Evolutionary conservation across 495 filamentous ascomycete species (phyloP).

Genomic region (Antarctomyces pellizariae): DNA sequence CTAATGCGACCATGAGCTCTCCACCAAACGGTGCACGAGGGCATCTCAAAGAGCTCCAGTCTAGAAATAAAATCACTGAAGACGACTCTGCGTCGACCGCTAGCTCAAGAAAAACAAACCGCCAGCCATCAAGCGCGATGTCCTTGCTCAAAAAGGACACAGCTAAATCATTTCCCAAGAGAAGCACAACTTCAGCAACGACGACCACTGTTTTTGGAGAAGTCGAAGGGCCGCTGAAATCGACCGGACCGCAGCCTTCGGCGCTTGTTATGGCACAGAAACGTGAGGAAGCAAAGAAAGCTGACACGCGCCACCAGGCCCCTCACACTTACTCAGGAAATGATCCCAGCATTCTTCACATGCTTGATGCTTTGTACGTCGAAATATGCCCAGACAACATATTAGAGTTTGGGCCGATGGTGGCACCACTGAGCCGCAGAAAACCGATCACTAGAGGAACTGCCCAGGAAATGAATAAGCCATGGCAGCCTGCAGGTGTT

Average conservation of each 20-base stretch:
- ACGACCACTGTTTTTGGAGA: conserved; percentile 68
- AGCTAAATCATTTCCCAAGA: conserved; percentile 64
- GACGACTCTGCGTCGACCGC: conserved; percentile 19
- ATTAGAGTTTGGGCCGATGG: conserved; percentile 53
- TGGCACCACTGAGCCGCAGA: conserved; percentile 42
- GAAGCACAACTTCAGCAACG: conserved; percentile 53
- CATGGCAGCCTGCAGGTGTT: conserved; percentile 68
- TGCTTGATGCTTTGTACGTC: conserved; percentile 72
- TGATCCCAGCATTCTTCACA: conserved; percentile 64
- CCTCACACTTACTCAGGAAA: conserved; percentile 63
- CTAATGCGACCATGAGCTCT: conserved; percentile 2
- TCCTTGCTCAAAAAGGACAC: conserved; percentile 58
- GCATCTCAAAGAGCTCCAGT: no score
- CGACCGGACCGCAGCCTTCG: conserved; percentile 11
- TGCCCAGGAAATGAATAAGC: conserved; percentile 23
- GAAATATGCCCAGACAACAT: conserved; percentile 78
- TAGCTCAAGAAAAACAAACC: conserved; percentile 12
- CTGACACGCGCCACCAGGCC: conserved; percentile 8
- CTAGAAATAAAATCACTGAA: conserved; percentile 7
- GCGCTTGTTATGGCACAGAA: conserved; percentile 8
- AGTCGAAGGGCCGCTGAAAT: conserved; percentile 44
- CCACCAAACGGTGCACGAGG: conserved; percentile 11
- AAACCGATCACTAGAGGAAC: conserved; percentile 34
- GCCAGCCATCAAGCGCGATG: conserved; percentile 57
- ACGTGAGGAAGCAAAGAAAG: conserved; percentile 1